Evolutionary conservation across 305 asterid genomes (phyloP).

Genomic region (Fraxinus dipetala): DNA sequence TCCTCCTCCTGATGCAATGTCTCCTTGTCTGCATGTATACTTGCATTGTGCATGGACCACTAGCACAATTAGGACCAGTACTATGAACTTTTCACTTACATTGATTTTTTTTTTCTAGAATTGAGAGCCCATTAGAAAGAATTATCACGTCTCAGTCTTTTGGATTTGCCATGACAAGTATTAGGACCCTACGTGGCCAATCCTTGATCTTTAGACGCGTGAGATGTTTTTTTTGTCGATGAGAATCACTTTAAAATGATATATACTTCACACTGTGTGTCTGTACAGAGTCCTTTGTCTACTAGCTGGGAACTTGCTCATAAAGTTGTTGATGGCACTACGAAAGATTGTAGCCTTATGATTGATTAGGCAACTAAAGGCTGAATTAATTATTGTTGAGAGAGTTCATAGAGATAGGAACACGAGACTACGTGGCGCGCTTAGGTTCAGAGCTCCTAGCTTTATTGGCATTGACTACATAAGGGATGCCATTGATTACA

Average conservation of each 20-base stretch:
- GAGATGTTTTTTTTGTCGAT: neutral
- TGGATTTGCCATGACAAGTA: neutral
- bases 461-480: neutral
- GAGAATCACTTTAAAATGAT: neutral
- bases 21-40: neutral
- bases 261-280: neutral
- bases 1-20: neutral
- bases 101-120: neutral
- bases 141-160: neutral
- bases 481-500: too few relatives aligned
- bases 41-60: neutral
- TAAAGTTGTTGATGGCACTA: neutral
- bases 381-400: neutral
- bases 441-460: neutral
- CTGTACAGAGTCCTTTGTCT: neutral
- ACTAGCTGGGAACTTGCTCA: neutral
- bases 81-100: neutral
- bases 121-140: neutral
- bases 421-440: neutral
- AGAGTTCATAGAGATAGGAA: neutral
- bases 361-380: neutral
- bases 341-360: neutral
- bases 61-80: neutral
- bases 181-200: neutral
- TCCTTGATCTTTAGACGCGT: neutral